phyloP scores from a whole-genome alignment of 345 rosid species.

The Excoecaria cochinchinensis region DNA sequence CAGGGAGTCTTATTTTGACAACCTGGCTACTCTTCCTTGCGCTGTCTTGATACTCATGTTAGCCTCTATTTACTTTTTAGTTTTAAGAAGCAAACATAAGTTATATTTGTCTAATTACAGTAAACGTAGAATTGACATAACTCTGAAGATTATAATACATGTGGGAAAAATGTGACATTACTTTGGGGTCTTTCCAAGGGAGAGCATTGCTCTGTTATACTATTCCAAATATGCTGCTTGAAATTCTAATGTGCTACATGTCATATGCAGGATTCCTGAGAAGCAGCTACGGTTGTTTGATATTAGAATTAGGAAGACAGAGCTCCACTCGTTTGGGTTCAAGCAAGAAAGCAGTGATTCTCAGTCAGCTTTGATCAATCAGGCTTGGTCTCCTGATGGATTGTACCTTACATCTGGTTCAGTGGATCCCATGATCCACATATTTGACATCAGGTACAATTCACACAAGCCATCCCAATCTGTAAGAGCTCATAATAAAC shows the following conservation, averaged over 20 bases:
- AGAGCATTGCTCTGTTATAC: not conserved
- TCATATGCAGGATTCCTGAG: slow-evolving; percentile 53
- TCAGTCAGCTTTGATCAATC: slow-evolving; percentile 88
- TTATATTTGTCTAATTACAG: not conserved
- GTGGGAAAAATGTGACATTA: not conserved
- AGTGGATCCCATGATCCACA: slow-evolving; percentile 84
- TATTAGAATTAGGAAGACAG: slow-evolving; percentile 71
- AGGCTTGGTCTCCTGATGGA: slow-evolving; percentile 95
- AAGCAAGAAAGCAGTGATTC: slow-evolving; percentile 95
- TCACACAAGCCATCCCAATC: slow-evolving; percentile 77
- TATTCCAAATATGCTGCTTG: not conserved
- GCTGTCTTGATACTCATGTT: not conserved
- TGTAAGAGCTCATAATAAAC: slow-evolving; percentile 75
- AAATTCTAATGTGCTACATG: not conserved
- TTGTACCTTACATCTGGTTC: slow-evolving; percentile 76
- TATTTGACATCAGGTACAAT: slow-evolving; percentile 85
- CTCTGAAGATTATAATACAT: not conserved
- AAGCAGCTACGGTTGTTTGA: slow-evolving; percentile 82
- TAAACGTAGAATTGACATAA: not conserved
- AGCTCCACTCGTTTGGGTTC: slow-evolving; percentile 86
- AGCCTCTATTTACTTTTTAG: not conserved
- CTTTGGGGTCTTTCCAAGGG: not conserved
- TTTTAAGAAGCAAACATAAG: not conserved
- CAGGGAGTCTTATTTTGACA: not conserved
- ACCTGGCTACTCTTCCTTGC: not conserved